phyloP scores from a whole-genome alignment of 257 asterid species.

The Craterostigma plantagineum region DNA sequence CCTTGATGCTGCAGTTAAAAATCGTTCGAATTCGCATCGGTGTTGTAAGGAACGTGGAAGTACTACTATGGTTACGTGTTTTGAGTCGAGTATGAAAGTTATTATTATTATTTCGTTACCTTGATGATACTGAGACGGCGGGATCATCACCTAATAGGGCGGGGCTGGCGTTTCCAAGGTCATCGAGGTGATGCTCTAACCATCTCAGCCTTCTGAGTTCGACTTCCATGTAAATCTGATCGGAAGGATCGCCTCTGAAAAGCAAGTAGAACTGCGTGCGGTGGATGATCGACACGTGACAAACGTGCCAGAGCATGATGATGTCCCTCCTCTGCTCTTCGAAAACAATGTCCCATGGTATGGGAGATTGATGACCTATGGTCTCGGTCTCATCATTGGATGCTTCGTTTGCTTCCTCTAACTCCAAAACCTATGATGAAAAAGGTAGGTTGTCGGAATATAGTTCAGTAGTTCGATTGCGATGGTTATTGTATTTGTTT shows the following conservation, averaged over 20 bases:
- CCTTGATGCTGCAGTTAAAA: conserved; percentile 61
- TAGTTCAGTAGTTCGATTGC: too few relatives aligned
- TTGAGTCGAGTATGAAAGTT: neutral
- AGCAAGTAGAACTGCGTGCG: conserved; percentile 78
- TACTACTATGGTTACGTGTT: neutral
- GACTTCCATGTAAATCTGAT: conserved; percentile 87
- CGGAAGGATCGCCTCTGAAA: conserved; percentile 70
- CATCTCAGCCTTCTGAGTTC: conserved; percentile 77
- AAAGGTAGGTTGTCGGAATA: neutral
- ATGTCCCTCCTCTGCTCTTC: conserved; percentile 78
- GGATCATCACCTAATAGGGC: conserved; percentile 93
- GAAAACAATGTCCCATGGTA: conserved; percentile 48
- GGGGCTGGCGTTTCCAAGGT: conserved; percentile 94
- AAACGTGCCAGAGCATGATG: conserved; percentile 87
- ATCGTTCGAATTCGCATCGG: too few relatives aligned
- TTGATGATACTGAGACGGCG: conserved; percentile 69
- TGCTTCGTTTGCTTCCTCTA: conserved; percentile 68
- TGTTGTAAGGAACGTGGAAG: too few relatives aligned
- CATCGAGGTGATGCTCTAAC: conserved; percentile 84
- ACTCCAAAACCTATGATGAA: conserved; percentile 51
- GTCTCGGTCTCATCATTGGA: conserved; percentile 39
- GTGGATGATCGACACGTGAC: conserved; percentile 80
- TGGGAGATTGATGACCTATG: conserved; percentile 24
- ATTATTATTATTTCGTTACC: conserved; percentile 26
- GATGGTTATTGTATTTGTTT: neutral